These are phyloP conservation scores for Fusarium pseudocircinatum DNA, from an alignment of 2,329 filamentous ascomycete species.

Conservation along the genomic window DNA sequence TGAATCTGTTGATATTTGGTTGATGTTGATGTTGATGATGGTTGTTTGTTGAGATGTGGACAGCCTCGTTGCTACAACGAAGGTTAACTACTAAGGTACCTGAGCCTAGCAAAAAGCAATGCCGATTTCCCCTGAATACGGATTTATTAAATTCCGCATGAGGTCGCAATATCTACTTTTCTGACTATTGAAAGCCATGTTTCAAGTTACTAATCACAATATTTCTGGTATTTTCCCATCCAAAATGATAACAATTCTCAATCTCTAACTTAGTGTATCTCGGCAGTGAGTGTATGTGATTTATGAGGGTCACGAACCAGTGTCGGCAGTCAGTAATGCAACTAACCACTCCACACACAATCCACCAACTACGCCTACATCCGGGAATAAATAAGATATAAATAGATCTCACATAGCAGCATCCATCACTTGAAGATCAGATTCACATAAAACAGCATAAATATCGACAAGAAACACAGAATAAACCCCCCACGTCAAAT, in stretches of 20 bases:
- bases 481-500: conserved; percentile 23
- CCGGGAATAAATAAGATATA: conserved; percentile 1
- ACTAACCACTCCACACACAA: background rate
- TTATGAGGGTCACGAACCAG: background rate
- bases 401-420: background rate
- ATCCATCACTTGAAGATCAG: background rate
- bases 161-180: background rate
- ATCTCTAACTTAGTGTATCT: background rate
- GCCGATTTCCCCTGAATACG: background rate
- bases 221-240: background rate
- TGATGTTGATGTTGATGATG: background rate
- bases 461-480: background rate
- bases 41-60: background rate
- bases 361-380: background rate
- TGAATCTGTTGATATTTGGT: background rate
- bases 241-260: too few species aligned
- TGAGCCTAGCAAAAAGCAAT: background rate
- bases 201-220: background rate
- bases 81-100: background rate
- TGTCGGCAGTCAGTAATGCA: background rate
- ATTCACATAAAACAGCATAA: background rate
- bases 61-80: background rate
- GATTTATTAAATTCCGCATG: background rate
- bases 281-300: background rate
- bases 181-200: background rate